Percentiles rank a stretch among this genome's conserved stretches.
These are phyloP conservation scores for Citrus hindsii DNA, from an alignment of 345 rosid genomes.

Conservation along the genomic window DNA sequence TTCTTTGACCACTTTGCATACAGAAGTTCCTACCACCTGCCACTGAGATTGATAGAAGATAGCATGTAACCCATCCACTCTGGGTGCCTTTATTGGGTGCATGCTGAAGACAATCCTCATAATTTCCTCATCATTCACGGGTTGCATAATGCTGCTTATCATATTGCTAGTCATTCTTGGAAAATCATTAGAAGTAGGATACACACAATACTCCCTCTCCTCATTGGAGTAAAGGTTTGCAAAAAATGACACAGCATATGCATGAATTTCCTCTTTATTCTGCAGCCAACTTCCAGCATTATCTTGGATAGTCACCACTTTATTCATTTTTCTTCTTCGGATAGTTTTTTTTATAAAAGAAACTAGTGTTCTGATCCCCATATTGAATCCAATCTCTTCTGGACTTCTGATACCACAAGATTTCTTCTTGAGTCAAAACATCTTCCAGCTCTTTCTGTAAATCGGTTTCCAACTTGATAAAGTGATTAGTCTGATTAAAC, in stretches of 20 bases:
- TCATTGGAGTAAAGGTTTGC: too few species aligned
- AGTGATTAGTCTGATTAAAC: neutral
- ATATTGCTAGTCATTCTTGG: too few species aligned
- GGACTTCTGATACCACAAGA: neutral
- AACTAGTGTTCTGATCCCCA: neutral
- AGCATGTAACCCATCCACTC: neutral
- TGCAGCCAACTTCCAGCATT: neutral
- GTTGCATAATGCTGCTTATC: too few species aligned
- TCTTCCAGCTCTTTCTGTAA: neutral
- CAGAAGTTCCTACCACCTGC: neutral
- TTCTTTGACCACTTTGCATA: neutral
- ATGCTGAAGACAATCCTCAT: neutral
- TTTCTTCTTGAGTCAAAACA: neutral
- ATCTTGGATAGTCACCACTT: neutral
- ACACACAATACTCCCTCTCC: too few species aligned
- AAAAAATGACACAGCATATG: too few species aligned
- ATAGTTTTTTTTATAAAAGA: neutral
- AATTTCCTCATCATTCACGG: neutral
- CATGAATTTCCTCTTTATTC: accelerated
- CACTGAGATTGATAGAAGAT: neutral
- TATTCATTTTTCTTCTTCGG: neutral
- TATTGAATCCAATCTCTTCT: neutral
- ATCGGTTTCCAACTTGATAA: neutral
- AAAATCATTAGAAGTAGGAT: too few species aligned
- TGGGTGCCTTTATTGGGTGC: neutral